Percentiles rank a stretch among this genome's conserved stretches.
phyloP scores from a whole-genome alignment of 1,284 basidiomycete genomes.

The Agroathelia rolfsii region DNA sequence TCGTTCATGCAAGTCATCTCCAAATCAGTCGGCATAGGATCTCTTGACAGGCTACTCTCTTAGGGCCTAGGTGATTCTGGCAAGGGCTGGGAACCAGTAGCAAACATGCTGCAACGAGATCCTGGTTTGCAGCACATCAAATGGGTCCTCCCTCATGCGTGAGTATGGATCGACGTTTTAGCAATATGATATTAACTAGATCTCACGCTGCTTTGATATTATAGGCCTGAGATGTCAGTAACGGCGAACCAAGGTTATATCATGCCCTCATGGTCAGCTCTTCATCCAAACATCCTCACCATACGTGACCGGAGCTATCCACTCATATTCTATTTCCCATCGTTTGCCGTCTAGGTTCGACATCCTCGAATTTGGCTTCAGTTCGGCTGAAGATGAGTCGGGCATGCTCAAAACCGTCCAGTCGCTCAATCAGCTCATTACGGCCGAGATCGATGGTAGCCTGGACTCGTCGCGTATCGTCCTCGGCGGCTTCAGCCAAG shows the following conservation, averaged over 20 bases:
- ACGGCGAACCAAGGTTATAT: conserved; percentile 59
- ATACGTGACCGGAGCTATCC: conserved; percentile 3
- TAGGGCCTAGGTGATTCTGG: conserved; percentile 73
- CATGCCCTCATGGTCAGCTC: conserved; percentile 63
- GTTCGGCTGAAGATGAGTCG: conserved; percentile 56
- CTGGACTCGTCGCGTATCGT: conserved; percentile 60
- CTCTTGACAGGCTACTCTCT: conserved; percentile 3
- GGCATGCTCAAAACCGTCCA: conserved; percentile 61
- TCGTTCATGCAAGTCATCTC: conserved; percentile 62
- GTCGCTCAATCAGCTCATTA: conserved; percentile 61
- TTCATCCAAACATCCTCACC: conserved; percentile 7
- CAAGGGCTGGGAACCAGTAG: conserved; percentile 70
- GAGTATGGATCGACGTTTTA: conserved; percentile 19
- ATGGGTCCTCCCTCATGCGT: conserved; percentile 77
- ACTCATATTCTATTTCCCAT: conserved; percentile 6
- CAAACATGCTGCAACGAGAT: conserved; percentile 46
- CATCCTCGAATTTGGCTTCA: conserved; percentile 56
- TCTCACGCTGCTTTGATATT: conserved; percentile 12
- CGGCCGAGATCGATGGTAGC: conserved; percentile 64
- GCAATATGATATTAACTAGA: conserved; percentile 1
- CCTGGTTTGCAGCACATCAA: conserved; percentile 62
- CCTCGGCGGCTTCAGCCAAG: conserved; percentile 85
- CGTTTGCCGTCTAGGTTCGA: conserved; percentile 53
- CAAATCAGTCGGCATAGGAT: background rate
- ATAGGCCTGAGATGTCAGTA: conserved; percentile 45